phyloP scores from a whole-genome alignment of 2,329 filamentous ascomycete genomes.

The Colletotrichum sp. region DNA sequence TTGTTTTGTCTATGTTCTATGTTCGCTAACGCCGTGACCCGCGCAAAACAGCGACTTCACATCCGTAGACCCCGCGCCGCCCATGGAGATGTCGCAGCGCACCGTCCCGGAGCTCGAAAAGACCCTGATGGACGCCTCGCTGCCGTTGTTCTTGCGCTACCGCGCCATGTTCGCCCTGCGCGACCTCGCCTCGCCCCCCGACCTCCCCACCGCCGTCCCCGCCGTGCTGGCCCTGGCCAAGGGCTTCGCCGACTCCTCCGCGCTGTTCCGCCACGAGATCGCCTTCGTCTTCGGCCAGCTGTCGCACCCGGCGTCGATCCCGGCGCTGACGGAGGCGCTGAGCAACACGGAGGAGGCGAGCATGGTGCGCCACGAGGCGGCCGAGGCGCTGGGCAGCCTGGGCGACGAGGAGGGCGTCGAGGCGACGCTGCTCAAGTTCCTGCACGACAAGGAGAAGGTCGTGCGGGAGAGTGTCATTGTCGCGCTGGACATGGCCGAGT shows the following conservation, averaged over 20 bases:
- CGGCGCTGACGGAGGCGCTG: constrained; percentile 79
- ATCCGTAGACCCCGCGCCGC: constrained; percentile 93
- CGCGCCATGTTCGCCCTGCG: constrained; percentile 97
- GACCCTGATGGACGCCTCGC: constrained; percentile 77
- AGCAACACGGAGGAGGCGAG: constrained; percentile 82
- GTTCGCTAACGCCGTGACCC: constrained; percentile 9
- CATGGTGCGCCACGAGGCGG: constrained; percentile 98
- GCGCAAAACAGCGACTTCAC: constrained; percentile 78
- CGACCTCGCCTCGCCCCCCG: constrained; percentile 91
- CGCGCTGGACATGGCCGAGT: constrained; percentile 97
- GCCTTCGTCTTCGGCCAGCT: constrained; percentile 98
- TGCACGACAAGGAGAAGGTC: constrained; percentile 90
- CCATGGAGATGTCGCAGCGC: constrained; percentile 73
- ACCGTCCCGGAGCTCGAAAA: constrained; percentile 78
- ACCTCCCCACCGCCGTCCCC: constrained; percentile 87
- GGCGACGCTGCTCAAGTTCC: constrained; percentile 79
- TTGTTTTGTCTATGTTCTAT: not conserved
- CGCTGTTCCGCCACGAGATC: constrained; percentile 96
- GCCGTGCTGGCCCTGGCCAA: constrained; percentile 85
- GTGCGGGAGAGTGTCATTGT: constrained; percentile 95
- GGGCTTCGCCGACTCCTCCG: constrained; percentile 84
- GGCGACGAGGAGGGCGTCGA: constrained; percentile 95
- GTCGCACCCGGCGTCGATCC: constrained; percentile 95
- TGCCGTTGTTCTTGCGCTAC: constrained; percentile 90
- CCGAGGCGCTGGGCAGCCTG: constrained; percentile 91